Base-by-base conservation (phyloP, 2,329 filamentous ascomycete genomes). In the Ophiostoma ulmi region DNA sequence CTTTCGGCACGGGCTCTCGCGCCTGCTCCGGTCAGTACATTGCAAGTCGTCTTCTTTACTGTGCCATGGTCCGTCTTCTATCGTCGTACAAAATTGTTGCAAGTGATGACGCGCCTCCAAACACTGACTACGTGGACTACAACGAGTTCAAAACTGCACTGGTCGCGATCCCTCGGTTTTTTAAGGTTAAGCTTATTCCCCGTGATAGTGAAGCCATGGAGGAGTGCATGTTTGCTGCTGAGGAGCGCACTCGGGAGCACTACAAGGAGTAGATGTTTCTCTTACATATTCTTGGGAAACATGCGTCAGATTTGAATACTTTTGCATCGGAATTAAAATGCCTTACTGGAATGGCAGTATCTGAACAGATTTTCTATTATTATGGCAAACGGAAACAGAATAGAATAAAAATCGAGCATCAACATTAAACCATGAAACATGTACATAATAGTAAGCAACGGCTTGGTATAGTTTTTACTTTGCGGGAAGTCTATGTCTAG, bases 11-110 rank as follows among this genome's bases (percentile, higher is more conserved):
- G 0, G 88, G 88, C 1, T 85, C 84, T 2, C 82, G 88, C 52
- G 88, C 89, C 84, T 90, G 88, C 75, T 85, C 85, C 0, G 88
- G 88, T 22, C 86, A 83, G 1, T 87, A 89, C 74, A 81, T 90
- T 10, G 88, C 85, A 3, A 89, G 89, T 76, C 83, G 88, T 1
- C 86, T 89, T 75, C 82, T 90, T 0, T 90, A 84, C 78, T 87
- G 85, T 1, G 85, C 85, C 0, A 88, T 86, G 72, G 78, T 89
- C 41, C 81, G 88, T 0, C 80, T 92, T 8, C 64, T 74, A 36
- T 72, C 72, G 7, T 73, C 70, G 31, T 74, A 74, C 72, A 69
- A 70, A n/a, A 74, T 83, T 0, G 90, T 89, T 0, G 85, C 88
- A 0, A 88, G 87, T 72, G 79, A 85, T 26, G 80, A 91, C 70